Conservation (phyloP, 306 rosid species). For the Quercus agrifolia region DNA sequence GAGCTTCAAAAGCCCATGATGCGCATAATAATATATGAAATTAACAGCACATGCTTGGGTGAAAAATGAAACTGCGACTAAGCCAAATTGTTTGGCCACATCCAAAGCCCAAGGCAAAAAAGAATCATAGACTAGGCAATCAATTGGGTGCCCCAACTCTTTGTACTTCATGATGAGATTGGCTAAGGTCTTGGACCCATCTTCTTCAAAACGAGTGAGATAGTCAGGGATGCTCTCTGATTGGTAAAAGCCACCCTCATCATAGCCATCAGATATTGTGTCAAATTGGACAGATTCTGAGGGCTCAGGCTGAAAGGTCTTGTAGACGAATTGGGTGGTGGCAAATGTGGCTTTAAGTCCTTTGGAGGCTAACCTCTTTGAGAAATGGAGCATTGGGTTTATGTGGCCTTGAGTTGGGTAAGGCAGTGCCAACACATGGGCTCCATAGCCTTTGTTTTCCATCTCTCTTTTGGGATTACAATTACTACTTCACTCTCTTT, state of each 20-base stretch:
- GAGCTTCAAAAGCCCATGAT: slow-evolving; percentile 36
- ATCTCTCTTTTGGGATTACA: no score
- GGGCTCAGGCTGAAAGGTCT: slow-evolving; percentile 34
- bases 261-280: slow-evolving; percentile 65
- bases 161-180: slow-evolving; percentile 40
- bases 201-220: slow-evolving; percentile 28
- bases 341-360: slow-evolving; percentile 41
- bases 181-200: slow-evolving; percentile 37
- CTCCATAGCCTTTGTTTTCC: no score
- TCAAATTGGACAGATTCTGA: slow-evolving; percentile 34
- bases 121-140: slow-evolving; percentile 52
- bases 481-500: no score
- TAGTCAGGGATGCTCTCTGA: slow-evolving; percentile 34
- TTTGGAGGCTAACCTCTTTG: slow-evolving; percentile 31
- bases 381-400: slow-evolving; percentile 52
- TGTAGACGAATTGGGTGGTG: slow-evolving; percentile 47
- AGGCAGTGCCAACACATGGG: slow-evolving; percentile 42
- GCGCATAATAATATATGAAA: slow-evolving; percentile 31
- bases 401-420: slow-evolving; percentile 62
- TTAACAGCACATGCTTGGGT: slow-evolving; percentile 58
- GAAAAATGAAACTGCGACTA: slow-evolving; percentile 43
- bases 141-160: slow-evolving; percentile 27
- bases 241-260: slow-evolving; percentile 47
- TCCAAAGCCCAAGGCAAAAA: slow-evolving; percentile 49
- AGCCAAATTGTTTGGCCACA: slow-evolving; percentile 47